Base-by-base conservation (phyloP, 768 basidiomycete species). In the Tricholoma flavovirens region DNA sequence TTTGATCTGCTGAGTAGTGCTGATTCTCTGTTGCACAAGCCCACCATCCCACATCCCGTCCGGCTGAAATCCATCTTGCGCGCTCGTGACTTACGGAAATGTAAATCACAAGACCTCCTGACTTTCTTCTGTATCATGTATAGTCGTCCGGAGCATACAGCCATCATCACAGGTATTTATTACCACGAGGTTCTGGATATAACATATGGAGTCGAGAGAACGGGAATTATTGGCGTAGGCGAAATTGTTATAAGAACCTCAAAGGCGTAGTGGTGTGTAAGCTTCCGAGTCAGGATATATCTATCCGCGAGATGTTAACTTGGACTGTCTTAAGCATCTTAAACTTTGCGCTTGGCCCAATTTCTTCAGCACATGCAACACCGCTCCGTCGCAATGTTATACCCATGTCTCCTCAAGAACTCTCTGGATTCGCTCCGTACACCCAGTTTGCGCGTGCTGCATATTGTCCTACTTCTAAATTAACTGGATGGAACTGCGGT, bases 401-500 rank as follows among this genome's bases (percentile, higher is more conserved):
- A 6, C 53, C 63, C 5, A 26, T 72, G n/a, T n/a, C n/a, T n/a
- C n/a, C 4, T 69, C 76, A 0, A 11, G 66, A 75, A 50, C 63
- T 81, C 42, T 53, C 71, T 10, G 66, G 57, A n/a, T 71, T 79
- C 24, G 67, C 71, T 0, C 80, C 81, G 8, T 83, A 72, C 52
- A 74, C 78, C 0, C 71, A 80, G 63, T 79, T 84, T 63, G 79
- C 83, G 21, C 71, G 79, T 26, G 83, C 81, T 1, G 77, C 82
- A 14, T 83, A 84, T 63, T 83, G 83, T 58, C 38, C 70, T 4
- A 68, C 75, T 1, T 64, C 59, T 56, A 68, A 63, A 45, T 57
- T 78, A 15, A 61, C 63, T 15, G 69, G 59, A 26, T 82, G 79
- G 78, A 49, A 62, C 1, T 85, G 78, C 60, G 77, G 81, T 56